Percentiles rank a stretch among this genome's conserved stretches.
Evolutionary conservation across 2,329 filamentous ascomycete species (phyloP).

Genomic region (Xylaria arbuscula): DNA sequence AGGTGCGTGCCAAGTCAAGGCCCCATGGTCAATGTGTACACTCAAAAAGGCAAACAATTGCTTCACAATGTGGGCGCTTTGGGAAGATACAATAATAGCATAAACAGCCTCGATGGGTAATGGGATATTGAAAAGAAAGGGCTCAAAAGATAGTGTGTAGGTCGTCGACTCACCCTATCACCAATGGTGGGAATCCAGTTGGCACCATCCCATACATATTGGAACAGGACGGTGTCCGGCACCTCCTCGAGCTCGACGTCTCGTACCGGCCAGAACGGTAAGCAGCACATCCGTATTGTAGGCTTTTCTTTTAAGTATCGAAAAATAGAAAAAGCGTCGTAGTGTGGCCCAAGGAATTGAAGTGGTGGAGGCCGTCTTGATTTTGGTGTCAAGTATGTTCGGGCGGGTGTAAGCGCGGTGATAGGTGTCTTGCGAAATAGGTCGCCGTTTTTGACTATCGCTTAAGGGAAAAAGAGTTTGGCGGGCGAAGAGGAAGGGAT

Average conservation of each 20-base stretch:
- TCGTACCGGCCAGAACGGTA: conserved; percentile 63
- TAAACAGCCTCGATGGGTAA: conserved; percentile 4
- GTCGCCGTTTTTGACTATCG: neutral
- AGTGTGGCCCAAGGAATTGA: neutral
- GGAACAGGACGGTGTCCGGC: conserved; percentile 37
- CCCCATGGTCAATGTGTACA: neutral
- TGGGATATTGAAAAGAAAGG: conserved; percentile 8
- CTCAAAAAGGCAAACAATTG: conserved; percentile 23
- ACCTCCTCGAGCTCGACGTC: conserved; percentile 61
- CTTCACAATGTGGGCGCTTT: neutral
- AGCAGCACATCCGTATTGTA: conserved; percentile 57
- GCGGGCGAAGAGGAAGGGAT: neutral
- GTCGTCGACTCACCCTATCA: conserved; percentile 41
- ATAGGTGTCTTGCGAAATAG: neutral
- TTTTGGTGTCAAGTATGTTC: neutral
- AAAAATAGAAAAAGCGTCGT: neutral
- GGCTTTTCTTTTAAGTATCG: too few relatives aligned
- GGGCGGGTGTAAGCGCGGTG: neutral
- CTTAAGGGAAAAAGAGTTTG: neutral
- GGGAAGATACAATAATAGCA: neutral
- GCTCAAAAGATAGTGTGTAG: conserved; percentile 12
- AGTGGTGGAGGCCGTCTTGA: neutral
- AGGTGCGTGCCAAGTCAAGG: neutral
- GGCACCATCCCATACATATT: conserved; percentile 48
- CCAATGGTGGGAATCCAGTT: conserved; percentile 43